Base-by-base conservation (phyloP, 371 early-diverging fungal genomes). In the Zopfochytrium polystomum region DNA sequence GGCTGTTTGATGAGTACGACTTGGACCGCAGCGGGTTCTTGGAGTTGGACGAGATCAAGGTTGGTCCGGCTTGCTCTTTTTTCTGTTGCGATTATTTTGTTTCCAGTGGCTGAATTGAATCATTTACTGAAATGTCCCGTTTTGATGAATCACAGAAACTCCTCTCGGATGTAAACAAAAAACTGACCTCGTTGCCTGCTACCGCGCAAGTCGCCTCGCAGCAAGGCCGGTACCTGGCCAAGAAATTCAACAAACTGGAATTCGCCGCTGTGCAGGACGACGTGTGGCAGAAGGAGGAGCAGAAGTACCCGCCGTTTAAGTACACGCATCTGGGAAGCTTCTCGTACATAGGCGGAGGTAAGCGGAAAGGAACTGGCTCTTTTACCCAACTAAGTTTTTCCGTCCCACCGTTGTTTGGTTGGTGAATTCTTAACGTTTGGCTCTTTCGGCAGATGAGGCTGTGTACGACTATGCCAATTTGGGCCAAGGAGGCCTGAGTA, bases 11-110 rank as follows among this genome's bases (percentile, higher is more conserved):
- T 13, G 68, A 74, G 25, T 88, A 86, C 51, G 88, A 88, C 58
- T 52, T 55, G 15, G 86, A 87, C 49, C 65, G 84, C 1, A 81
- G 67, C 60, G 80, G 83, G 33, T 66, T 69, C 3, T 63, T 88
- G 44, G 87, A 88, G 54, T 31, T 87, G 18, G 65, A 81, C 6
- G 90, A 88, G 63, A 74, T 90, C 59, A 5, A 55, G 46, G n/a
- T n/a, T n/a, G n/a, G n/a, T n/a, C n/a, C n/a, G n/a, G n/a, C n/a
- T n/a, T n/a, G n/a, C n/a, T n/a, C n/a, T n/a, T n/a, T n/a, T n/a
- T n/a, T n/a, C n/a, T n/a, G n/a, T n/a, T n/a, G n/a, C n/a, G n/a
- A n/a, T n/a, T n/a, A n/a, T n/a, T n/a, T n/a, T n/a, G n/a, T n/a
- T n/a, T n/a, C n/a, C n/a, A n/a, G n/a, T n/a, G n/a, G n/a, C n/a